Evolutionary conservation across 257 asterid genomes (phyloP).

Genomic region (Hygrophila difformis): DNA sequence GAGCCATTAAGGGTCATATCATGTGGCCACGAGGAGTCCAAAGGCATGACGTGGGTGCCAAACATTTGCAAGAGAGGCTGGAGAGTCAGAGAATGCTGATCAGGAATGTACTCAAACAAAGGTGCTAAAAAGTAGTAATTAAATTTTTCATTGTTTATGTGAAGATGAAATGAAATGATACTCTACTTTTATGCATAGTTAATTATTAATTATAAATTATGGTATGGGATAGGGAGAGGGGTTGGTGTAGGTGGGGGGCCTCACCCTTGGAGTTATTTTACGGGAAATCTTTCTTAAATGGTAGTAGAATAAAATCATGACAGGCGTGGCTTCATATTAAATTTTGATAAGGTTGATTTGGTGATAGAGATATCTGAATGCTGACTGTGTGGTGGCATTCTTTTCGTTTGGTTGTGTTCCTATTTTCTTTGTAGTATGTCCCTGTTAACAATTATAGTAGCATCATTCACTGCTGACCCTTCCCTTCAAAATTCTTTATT

Average conservation of each 20-base stretch:
- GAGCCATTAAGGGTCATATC: conserved; percentile 48
- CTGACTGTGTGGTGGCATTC: conserved; percentile 3
- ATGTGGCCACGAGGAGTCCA: conserved; percentile 45
- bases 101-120: conserved; percentile 25
- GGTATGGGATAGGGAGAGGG: background rate
- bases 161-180: conserved; percentile 6
- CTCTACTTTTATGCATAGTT: too few species aligned
- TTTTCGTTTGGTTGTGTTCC: background rate
- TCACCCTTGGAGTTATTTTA: background rate
- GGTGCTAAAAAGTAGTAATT: conserved; percentile 12
- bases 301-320: conserved; percentile 11
- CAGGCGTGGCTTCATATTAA: conserved; percentile 16
- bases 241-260: background rate
- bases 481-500: background rate
- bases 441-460: background rate
- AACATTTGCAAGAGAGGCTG: conserved; percentile 29
- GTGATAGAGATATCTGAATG: conserved; percentile 6
- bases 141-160: too few species aligned
- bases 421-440: background rate
- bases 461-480: conserved; percentile 8
- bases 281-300: background rate
- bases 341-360: conserved; percentile 4
- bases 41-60: conserved; percentile 21
- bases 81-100: conserved; percentile 28
- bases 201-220: background rate